Conservation (phyloP, 768 basidiomycete genomes). For the Boletellus ananiceps region DNA sequence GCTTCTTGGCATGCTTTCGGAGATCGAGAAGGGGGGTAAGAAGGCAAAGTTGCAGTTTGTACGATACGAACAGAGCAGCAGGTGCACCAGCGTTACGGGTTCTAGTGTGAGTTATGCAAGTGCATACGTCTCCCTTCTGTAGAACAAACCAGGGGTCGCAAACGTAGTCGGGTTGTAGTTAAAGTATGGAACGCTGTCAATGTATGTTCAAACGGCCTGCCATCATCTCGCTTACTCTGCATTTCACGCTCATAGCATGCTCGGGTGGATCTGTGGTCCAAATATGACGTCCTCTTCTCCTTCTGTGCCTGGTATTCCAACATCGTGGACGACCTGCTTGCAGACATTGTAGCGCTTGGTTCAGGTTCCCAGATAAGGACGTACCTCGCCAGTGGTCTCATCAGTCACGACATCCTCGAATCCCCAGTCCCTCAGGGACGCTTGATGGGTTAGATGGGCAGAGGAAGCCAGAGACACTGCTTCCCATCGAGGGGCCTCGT, state of each 20-base stretch:
- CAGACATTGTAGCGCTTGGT: not conserved
- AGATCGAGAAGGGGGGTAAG: conserved; percentile 43
- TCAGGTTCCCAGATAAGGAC: conserved; percentile 11
- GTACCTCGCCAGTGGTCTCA: conserved; percentile 51
- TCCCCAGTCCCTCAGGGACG: conserved; percentile 70
- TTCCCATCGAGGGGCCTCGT: conserved; percentile 44
- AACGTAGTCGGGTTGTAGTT: not conserved
- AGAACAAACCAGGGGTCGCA: conserved; percentile 7
- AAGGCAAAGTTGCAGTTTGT: conserved; percentile 66
- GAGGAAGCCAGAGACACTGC: conserved; percentile 49
- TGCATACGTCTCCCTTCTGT: conserved; percentile 63
- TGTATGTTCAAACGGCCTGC: too few relatives aligned
- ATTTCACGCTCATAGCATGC: conserved; percentile 13
- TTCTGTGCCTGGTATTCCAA: conserved; percentile 66
- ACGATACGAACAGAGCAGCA: conserved; percentile 88
- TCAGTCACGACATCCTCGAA: conserved; percentile 64
- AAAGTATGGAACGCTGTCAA: too few relatives aligned
- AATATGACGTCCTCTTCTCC: conserved; percentile 50
- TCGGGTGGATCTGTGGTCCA: conserved; percentile 42
- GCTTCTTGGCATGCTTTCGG: conserved; percentile 69
- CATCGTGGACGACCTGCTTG: conserved; percentile 62
- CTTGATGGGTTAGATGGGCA: conserved; percentile 49
- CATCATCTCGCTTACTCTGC: not conserved
- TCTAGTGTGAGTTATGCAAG: conserved; percentile 98
- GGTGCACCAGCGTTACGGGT: conserved; percentile 61